phyloP scores from a whole-genome alignment of 192 early-diverging fungal genomes.

The Coemansia aciculifera region DNA sequence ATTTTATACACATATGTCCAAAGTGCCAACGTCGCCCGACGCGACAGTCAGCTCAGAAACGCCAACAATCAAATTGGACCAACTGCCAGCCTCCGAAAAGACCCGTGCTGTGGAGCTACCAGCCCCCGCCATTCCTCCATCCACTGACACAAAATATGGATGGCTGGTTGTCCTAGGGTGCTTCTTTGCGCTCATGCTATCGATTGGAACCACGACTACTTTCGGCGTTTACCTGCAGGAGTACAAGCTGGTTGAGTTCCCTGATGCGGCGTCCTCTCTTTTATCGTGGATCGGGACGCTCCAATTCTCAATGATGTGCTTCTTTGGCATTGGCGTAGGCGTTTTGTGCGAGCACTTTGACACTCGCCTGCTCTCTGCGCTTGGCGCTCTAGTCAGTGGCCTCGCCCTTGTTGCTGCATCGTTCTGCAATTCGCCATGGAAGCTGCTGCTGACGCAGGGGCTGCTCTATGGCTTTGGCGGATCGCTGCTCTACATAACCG shows the following conservation, averaged over 20 bases:
- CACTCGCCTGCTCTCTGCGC: conserved; percentile 15
- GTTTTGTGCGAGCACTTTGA: conserved; percentile 27
- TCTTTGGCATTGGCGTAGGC: conserved; percentile 32
- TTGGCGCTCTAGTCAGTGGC: conserved; percentile 20
- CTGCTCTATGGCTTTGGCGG: conserved; percentile 70
- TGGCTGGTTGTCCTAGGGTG: conserved; percentile 34
- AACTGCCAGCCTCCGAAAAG: conserved; percentile 1
- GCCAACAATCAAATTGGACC: conserved; percentile 1
- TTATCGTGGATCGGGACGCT: conserved; percentile 40
- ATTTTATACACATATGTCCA: not conserved
- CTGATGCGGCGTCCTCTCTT: conserved; percentile 16
- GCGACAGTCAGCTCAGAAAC: not conserved
- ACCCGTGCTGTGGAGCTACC: not conserved
- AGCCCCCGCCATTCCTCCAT: not conserved
- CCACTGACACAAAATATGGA: conserved; percentile 15
- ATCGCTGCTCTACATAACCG: conserved; percentile 63
- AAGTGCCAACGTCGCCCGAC: not conserved
- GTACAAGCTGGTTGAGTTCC: conserved; percentile 30
- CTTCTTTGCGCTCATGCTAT: conserved; percentile 28
- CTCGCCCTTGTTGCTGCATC: conserved; percentile 23
- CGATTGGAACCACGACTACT: conserved; percentile 19
- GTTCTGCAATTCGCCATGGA: conserved; percentile 56
- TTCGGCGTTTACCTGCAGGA: conserved; percentile 32
- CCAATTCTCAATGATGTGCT: conserved; percentile 31
- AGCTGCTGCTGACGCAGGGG: conserved; percentile 70